Evolutionary conservation across 2,329 filamentous ascomycete species (phyloP), one percentile per base, ranked within the genome.

Genomic region (Trichoderma lentiforme): DNA sequence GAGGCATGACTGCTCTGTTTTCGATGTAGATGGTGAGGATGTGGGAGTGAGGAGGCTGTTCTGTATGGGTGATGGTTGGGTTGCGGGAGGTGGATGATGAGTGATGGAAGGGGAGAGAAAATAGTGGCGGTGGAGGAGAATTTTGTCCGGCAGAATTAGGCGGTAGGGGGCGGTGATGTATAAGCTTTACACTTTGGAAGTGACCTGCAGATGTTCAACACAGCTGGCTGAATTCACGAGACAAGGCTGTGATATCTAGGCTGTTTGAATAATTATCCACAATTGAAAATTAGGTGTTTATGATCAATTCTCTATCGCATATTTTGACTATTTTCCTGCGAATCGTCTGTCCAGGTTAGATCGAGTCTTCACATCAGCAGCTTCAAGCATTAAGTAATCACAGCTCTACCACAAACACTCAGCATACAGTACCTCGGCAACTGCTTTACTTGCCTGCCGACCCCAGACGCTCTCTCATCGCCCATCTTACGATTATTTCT

Each of bases 1-100:
- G 91, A 72, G 90, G 91, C 88, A 92, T 84, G 34, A n/a, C 28
- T 58, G 47, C 6, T 43, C 15, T 39, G 14, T 39, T 18, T 21
- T 21, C 5, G 24, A 32, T 5, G 53, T 11, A 15, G 64, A 30
- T n/a, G 68, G 63, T 32, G 56, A n/a, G n/a, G 36, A 51, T 26
- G 21, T 4, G 32, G 12, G 18, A n/a, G n/a, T n/a, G n/a, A n/a
- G n/a, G n/a, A n/a, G n/a, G n/a, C n/a, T n/a, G n/a, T n/a, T n/a
- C n/a, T n/a, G n/a, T n/a, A n/a, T n/a, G n/a, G n/a, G n/a, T n/a
- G n/a, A n/a, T n/a, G n/a, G n/a, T n/a, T n/a, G n/a, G n/a, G n/a
- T n/a, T n/a, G n/a, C n/a, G n/a, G n/a, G n/a, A n/a, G n/a, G n/a
- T 26, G 8, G 67, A 32, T 60, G 53, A 36, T 28, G 53, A 34